Evolutionary conservation across 352 stramenopile genomes (phyloP), one percentile per base, ranked within the genome.

Genomic region (Phytophthora meadii): DNA sequence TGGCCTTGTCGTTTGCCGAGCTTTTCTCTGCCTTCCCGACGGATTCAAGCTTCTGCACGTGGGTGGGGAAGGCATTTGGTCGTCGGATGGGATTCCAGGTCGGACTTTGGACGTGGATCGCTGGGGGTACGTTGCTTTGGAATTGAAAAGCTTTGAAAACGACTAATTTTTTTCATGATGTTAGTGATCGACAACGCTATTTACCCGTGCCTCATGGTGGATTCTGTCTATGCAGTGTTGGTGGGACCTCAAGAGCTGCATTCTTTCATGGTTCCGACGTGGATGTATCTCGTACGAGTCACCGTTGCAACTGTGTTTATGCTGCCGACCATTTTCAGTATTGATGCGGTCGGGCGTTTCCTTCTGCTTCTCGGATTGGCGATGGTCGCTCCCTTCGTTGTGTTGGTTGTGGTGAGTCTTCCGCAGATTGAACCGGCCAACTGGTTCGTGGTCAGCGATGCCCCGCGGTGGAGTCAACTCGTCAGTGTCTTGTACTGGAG

Each of bases 401-500:
- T 98, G 2, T 71, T 99, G 51, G 74, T 88, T 4, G 55, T 79
- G 28, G 59, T 88, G 66, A 60, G 71, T 82, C 28, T 87, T 17
- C 84, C 81, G 19, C 79, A 88, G 54, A 82, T 94, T 30, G 39
- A 91, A 19, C 55, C 72, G 2, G 41, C 53, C 40, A 83, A 91
- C 53, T 91, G 86, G 83, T 79, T 94, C 37, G 65, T 90, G 48
- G 70, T 92, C 34, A 77, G 83, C 34, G 68, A 74, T 12, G 50
- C 87, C 64, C 66, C 69, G 15, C 57, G 37, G 3, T 98, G 91
- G 91, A 82, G 83, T 48, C 84, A 90, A 34, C 94, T 97, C 17
- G 49, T 98, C 8, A 98, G 98, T 68, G 93, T 97, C 27, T 67
- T 99, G 19, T 99, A 98, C 72, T 99, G 96, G 96, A 98, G 97